Base-by-base conservation (phyloP, 2,329 filamentous ascomycete species). In the Paecilomyces dactylethromorphus region DNA sequence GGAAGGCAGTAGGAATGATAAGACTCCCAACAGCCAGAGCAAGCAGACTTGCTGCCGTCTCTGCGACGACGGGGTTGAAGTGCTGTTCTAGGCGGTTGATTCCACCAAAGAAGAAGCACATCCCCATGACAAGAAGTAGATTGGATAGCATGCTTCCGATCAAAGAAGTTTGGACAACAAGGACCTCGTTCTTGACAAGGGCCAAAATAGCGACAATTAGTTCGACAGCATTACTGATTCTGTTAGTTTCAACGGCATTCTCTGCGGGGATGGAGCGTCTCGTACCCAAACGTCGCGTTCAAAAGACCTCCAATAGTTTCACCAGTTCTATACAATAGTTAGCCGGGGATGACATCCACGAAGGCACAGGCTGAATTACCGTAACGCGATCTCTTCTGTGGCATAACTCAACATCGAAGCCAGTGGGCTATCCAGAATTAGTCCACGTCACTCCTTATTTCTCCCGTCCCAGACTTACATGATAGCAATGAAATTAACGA, bases 141-240 rank as follows among this genome's bases (percentile, higher is more conserved):
- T 97, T 97, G 50, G 92, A 96, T 22, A 97, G 80, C 72, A 97
- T 96, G 73, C 88, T 92, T 58, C 92, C 92, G 62, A 97, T 90
- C 29, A 97, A 81, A 0, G 92, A 97, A 0, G 92, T 96, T 74
- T 97, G 91, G 6, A 97, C 92, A 61, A 97, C 95, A 33, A 88
- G 78, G 24, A 95, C 84, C 74, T 96, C 84, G 56, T 82, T 73
- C 60, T 95, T 83, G 29, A 83, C 77, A 53, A 97, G 77, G 0
- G 92, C 92, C 65, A 96, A 89, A 65, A 97, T 85, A 24, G 90
- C 89, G 52, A 97, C 90, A 61, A 96, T 96, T 66, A 96, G 78
- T 71, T 96, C 91, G 61, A 95, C 91, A 3, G 91, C 91, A 69
- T 96, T 95, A 57, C 87, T 84, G 60, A 31, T 18, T 7, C 29